Evolutionary conservation across 2,329 filamentous ascomycete species (phyloP).

Genomic region (Kalmusia sp.): DNA sequence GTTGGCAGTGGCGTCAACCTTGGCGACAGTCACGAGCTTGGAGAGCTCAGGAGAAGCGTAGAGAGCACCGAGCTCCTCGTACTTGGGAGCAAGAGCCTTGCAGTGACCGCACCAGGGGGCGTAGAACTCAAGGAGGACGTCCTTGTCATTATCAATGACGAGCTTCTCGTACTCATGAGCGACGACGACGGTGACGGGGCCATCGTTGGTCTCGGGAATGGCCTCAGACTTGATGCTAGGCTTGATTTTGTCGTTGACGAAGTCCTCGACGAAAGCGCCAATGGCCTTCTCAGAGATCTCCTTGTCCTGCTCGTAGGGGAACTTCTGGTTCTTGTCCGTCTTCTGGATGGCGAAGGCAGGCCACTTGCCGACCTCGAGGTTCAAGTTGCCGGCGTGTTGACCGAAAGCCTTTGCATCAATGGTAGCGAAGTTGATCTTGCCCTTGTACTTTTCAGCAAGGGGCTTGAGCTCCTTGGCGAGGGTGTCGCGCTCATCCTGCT

Average conservation of each 20-base stretch:
- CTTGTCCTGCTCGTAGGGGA: constrained; percentile 85
- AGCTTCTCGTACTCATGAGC: constrained; percentile 93
- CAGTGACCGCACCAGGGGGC: constrained; percentile 82
- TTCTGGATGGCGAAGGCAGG: constrained; percentile 98
- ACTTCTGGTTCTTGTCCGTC: constrained; percentile 94
- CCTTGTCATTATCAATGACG: constrained; percentile 92
- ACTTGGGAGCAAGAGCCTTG: constrained; percentile 73
- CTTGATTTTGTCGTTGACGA: constrained; percentile 84
- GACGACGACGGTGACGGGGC: constrained; percentile 84
- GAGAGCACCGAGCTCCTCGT: constrained; percentile 67
- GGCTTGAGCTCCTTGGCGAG: constrained; percentile 81
- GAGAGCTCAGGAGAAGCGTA: constrained; percentile 60
- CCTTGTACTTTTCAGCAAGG: constrained; percentile 89
- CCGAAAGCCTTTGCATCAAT: constrained; percentile 95
- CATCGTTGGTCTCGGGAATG: constrained; percentile 91
- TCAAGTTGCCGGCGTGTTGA: constrained; percentile 94
- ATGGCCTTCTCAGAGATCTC: constrained; percentile 78
- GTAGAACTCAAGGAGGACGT: constrained; percentile 98
- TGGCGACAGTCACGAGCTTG: constrained; percentile 73
- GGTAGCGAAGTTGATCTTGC: constrained; percentile 95
- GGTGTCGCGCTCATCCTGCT: constrained; percentile 82
- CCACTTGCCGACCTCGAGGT: constrained; percentile 95
- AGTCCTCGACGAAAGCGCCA: constrained; percentile 84
- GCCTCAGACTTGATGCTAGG: constrained; percentile 99
- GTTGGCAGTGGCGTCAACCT: constrained; percentile 96